These are phyloP conservation scores for Globisporangium paroecandrum DNA, from an alignment of 352 stramenopile genomes.

Conservation along the genomic window DNA sequence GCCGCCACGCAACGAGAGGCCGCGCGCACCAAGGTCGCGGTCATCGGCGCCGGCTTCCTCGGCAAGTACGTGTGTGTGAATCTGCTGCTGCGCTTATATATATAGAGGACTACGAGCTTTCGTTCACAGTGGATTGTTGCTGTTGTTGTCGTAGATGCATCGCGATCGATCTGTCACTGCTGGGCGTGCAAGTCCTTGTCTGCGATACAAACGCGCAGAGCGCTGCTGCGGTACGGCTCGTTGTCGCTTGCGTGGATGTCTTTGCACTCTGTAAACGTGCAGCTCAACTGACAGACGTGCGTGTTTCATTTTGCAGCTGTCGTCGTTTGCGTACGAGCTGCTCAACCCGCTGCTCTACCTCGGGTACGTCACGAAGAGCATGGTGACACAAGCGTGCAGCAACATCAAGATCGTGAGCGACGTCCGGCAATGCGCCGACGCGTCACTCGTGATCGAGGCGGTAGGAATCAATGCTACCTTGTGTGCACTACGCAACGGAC, in stretches of 20 bases:
- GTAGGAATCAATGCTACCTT: conserved; percentile 15
- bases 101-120: neutral
- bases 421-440: conserved; percentile 46
- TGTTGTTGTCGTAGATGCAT: conserved; percentile 33
- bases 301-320: conserved; percentile 29
- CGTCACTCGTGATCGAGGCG: conserved; percentile 58
- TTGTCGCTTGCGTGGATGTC: neutral
- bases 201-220: conserved; percentile 54
- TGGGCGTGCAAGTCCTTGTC: conserved; percentile 53
- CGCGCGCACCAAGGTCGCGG: conserved; percentile 31
- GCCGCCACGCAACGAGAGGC: conserved; percentile 14
- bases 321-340: conserved; percentile 56
- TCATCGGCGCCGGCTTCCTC: conserved; percentile 65
- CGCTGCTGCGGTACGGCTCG: conserved; percentile 23
- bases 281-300: neutral
- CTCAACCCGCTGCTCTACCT: conserved; percentile 69
- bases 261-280: neutral
- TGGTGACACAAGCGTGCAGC: conserved; percentile 55
- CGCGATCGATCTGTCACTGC: conserved; percentile 62
- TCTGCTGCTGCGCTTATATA: neutral
- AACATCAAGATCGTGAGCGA: conserved; percentile 46
- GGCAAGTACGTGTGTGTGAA: conserved; percentile 28
- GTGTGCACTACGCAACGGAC: no score
- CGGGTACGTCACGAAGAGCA: conserved; percentile 74
- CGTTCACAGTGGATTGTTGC: neutral